phyloP scores from a whole-genome alignment of 2,329 filamentous ascomycete species.

The Aspergillus tubingensis region DNA sequence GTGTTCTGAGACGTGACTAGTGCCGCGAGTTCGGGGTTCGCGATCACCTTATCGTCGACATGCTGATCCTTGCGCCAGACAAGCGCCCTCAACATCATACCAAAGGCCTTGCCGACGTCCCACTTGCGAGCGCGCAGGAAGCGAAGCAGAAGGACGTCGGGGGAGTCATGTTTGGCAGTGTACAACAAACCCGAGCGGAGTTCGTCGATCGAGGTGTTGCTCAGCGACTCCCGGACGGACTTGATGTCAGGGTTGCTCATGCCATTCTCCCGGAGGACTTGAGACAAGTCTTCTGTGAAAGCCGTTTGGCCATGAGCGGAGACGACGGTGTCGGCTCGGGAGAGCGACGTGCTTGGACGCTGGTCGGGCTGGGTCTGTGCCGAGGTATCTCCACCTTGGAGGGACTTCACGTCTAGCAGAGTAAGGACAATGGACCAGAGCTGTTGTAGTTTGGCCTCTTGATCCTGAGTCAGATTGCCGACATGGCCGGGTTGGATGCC shows the following conservation, averaged over 20 bases:
- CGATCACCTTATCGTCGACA: constrained; percentile 83
- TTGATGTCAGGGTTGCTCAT: constrained; percentile 58
- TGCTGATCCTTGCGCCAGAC: constrained; percentile 80
- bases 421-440: constrained; percentile 78
- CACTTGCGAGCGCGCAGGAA: constrained; percentile 86
- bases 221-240: constrained; percentile 76
- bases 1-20: constrained; percentile 61
- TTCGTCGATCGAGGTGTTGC: constrained; percentile 70
- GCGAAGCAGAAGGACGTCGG: constrained; percentile 76
- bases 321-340: constrained; percentile 36
- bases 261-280: constrained; percentile 23
- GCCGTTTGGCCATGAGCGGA: constrained; percentile 66
- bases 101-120: constrained; percentile 85
- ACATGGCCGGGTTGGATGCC: constrained; percentile 61
- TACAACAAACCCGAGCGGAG: constrained; percentile 79
- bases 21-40: constrained; percentile 68
- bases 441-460: constrained; percentile 83
- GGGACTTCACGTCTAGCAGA: constrained; percentile 55
- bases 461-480: constrained; percentile 79
- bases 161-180: constrained; percentile 91
- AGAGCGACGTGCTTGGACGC: constrained; percentile 18
- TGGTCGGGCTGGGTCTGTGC: constrained; percentile 36
- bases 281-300: constrained; percentile 25
- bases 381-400: constrained; percentile 57
- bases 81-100: constrained; percentile 91